These are phyloP conservation scores for Sugiyamaella paludigena DNA, from an alignment of 1,139 yeast genomes.

Conservation along the genomic window DNA sequence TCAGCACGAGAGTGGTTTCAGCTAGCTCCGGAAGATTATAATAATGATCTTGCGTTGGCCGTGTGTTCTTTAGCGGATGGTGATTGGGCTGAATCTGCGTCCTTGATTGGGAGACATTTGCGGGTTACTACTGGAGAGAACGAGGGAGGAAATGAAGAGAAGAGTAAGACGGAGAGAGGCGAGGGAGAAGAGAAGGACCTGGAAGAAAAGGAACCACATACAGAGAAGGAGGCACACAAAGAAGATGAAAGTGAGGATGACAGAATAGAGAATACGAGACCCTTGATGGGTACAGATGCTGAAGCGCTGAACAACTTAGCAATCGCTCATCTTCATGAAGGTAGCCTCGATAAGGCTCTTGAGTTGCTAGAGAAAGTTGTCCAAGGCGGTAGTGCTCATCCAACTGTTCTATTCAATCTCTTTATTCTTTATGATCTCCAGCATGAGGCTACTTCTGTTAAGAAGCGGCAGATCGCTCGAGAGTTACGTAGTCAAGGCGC, in stretches of 20 bases:
- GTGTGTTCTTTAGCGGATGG: constrained; percentile 33
- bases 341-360: constrained; percentile 46
- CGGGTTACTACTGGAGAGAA: neutral
- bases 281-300: neutral
- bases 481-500: constrained; percentile 1
- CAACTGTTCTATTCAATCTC: constrained; percentile 29
- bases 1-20: constrained; percentile 34
- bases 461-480: constrained; percentile 7
- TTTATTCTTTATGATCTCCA: constrained; percentile 33
- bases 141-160: neutral
- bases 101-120: constrained; percentile 3
- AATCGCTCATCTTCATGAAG: constrained; percentile 32
- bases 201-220: no score
- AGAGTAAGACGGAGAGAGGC: neutral
- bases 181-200: no score
- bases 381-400: constrained; percentile 21
- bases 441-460: constrained; percentile 24
- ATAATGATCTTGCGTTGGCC: constrained; percentile 21
- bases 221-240: no score
- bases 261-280: neutral
- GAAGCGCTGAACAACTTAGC: constrained; percentile 27
- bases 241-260: no score
- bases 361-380: constrained; percentile 38
- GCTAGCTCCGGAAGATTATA: constrained; percentile 14
- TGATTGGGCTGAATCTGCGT: constrained; percentile 27